phyloP scores from a whole-genome alignment of 2,329 filamentous ascomycete genomes.

The Xylariomycetidae sp. region DNA sequence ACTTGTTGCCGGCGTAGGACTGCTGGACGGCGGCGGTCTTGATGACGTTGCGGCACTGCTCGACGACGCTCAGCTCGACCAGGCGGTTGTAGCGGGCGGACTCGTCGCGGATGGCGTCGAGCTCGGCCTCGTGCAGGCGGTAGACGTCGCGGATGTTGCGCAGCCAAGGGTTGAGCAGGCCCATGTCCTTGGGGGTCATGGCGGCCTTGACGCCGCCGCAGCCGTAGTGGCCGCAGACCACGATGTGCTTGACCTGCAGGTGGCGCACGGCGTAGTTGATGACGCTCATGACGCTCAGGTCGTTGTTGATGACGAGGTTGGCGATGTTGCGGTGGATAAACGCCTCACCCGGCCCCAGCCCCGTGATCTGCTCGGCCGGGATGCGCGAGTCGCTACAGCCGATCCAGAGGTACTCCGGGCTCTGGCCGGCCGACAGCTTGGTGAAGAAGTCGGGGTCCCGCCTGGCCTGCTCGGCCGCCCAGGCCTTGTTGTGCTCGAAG shows the following conservation, averaged over 20 bases:
- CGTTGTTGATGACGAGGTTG: constrained; percentile 75
- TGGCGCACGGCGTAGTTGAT: constrained; percentile 82
- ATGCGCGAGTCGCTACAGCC: constrained; percentile 87
- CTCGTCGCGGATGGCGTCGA: constrained; percentile 56
- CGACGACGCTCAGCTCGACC: constrained; percentile 76
- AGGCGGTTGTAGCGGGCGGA: constrained; percentile 60
- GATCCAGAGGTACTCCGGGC: constrained; percentile 75
- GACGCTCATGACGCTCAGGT: constrained; percentile 74
- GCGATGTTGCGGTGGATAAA: constrained; percentile 96
- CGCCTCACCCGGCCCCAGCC: constrained; percentile 79
- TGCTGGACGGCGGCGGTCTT: constrained; percentile 77
- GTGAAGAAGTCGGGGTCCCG: constrained; percentile 61
- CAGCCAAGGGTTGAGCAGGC: constrained; percentile 67
- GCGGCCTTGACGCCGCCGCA: constrained; percentile 73
- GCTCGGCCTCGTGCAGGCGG: constrained; percentile 62
- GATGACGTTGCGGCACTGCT: constrained; percentile 72
- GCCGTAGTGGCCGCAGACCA: constrained; percentile 74
- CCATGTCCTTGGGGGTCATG: constrained; percentile 64
- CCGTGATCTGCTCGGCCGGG: constrained; percentile 83
- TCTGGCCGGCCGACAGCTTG: constrained; percentile 58
- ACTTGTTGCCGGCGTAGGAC: constrained; percentile 55
- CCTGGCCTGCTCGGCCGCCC: constrained; percentile 53
- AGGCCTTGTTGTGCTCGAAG: constrained; percentile 62
- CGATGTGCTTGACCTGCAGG: constrained; percentile 74
- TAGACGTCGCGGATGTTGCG: constrained; percentile 71